Percentiles rank a stretch among this genome's conserved stretches.
Evolutionary conservation across 192 early-diverging fungal species (phyloP).

Genomic region (Coemansia sp.): DNA sequence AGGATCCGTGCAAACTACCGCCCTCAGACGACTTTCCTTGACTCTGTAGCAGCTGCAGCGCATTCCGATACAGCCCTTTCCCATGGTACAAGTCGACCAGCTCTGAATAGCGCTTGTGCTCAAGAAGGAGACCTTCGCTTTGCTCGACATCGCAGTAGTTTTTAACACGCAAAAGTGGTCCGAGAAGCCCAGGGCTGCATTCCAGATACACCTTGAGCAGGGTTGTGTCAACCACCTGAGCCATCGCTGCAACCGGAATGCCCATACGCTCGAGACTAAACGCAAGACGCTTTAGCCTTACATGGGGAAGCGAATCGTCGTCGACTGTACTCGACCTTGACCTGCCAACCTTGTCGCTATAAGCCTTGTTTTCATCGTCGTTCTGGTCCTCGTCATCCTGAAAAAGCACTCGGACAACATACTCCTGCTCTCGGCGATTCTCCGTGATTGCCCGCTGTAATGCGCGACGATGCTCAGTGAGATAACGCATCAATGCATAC

Average conservation of each 20-base stretch:
- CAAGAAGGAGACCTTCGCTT: constrained; percentile 74
- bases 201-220: constrained; percentile 87
- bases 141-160: constrained; percentile 80
- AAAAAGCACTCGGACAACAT: constrained; percentile 33
- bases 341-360: constrained; percentile 9
- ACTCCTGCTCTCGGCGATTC: constrained; percentile 35
- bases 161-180: constrained; percentile 90
- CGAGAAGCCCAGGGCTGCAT: constrained; percentile 81
- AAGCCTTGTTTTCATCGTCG: constrained; percentile 28
- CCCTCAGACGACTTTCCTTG: constrained; percentile 47
- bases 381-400: constrained; percentile 38
- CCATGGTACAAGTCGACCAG: constrained; percentile 92
- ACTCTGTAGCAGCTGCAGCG: constrained; percentile 75
- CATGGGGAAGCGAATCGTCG: constrained; percentile 43
- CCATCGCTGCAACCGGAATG: constrained; percentile 53
- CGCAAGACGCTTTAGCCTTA: constrained; percentile 33
- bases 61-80: constrained; percentile 86
- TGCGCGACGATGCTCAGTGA: constrained; percentile 82
- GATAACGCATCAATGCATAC: constrained; percentile 75
- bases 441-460: constrained; percentile 56
- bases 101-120: constrained; percentile 77
- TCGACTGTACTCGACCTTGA: constrained; percentile 12
- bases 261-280: constrained; percentile 40
- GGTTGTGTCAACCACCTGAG: constrained; percentile 83
- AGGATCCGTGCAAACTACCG: constrained; percentile 60